A percentile compares a stretch with the other conserved stretches of the same genome.
Evolutionary conservation across 352 stramenopile genomes (phyloP).

Genomic region (Globisporangium echinulatum): DNA sequence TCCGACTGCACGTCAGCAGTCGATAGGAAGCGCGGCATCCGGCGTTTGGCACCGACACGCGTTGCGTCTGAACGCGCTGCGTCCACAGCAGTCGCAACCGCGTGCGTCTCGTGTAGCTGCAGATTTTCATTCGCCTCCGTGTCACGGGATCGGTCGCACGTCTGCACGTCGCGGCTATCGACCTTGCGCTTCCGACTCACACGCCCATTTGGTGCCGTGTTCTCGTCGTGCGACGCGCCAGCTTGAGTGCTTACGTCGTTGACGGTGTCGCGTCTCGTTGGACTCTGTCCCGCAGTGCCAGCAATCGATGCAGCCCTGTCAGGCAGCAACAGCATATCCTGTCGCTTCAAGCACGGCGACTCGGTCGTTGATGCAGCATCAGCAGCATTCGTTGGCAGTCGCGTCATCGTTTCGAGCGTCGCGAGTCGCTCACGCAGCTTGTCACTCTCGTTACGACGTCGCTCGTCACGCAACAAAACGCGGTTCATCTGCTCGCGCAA

Average conservation of each 20-base stretch:
- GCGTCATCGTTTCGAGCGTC: conserved; percentile 10
- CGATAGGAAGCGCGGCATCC: conserved; percentile 4
- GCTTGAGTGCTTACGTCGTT: background rate
- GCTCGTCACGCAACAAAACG: conserved; percentile 42
- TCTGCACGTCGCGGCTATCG: too few species aligned
- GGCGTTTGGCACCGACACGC: conserved; percentile 1
- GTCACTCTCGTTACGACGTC: conserved; percentile 33
- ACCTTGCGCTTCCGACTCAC: too few species aligned
- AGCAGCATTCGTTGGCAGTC: too few species aligned
- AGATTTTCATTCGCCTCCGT: too few species aligned
- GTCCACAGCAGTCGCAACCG: background rate
- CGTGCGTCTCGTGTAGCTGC: background rate
- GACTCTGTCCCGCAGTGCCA: background rate
- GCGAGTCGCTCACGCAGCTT: conserved; percentile 10
- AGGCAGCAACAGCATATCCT: too few species aligned
- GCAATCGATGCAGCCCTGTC: too few species aligned
- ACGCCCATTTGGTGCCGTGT: too few species aligned
- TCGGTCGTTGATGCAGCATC: too few species aligned
- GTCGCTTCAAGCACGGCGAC: too few species aligned
- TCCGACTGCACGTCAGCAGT: background rate
- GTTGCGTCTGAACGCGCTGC: background rate
- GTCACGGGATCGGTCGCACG: too few species aligned
- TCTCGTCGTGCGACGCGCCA: too few species aligned
- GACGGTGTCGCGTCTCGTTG: background rate
- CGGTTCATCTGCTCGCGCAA: conserved; percentile 49